Evolutionary conservation across 352 stramenopile genomes (phyloP), one percentile per base, ranked within the genome.

Genomic region (Bremia lactucae): DNA sequence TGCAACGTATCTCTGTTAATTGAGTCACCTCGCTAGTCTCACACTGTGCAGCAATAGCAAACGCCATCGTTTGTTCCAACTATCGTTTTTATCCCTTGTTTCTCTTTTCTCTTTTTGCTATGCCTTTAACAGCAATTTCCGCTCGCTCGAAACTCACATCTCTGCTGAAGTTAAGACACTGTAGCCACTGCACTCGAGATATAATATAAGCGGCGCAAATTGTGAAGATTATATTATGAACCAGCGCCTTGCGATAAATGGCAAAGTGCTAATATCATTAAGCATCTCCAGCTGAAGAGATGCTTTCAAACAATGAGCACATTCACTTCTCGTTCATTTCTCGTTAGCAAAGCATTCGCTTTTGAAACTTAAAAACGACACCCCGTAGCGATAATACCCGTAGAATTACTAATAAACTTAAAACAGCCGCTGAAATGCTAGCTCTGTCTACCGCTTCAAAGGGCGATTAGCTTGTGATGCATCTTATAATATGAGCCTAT

Each of bases 321-420:
- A 39, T 84, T 69, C 10, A 76, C 66, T 44, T 84, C 71, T 24
- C 79, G 40, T 84, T 69, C 10, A 76, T 64, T 44, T 84, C 71
- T 24, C 79, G 68, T 38, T 81, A 79, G 9, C 77, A 50, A 20
- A 50, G 54, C 22, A 67, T 65, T 31, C 71, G 63, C 18, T 79
- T 62, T 14, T 59, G 55, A 11, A 84, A 41, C 16, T 71, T 22
- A 84, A 68, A 24, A 69, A 65, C 3, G 58, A 52, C 3, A 65
- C 69, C 2, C 70, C 70, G 20, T 66, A 66, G 11, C 65, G 68
- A 39, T 82, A 64, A 25, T 64, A 79, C 71, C 0, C 68, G 68
- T 9, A 84, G 49, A 35, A 80, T 65, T 13, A 84, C 71, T 35
- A 60, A 71, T 9, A 81, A 50, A 49, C 62, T 72, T 0, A 63